Evolutionary conservation across 176 grass and related monocot genomes (phyloP), one percentile per base, ranked within the genome.

Genomic region (Triticum turgidum): DNA sequence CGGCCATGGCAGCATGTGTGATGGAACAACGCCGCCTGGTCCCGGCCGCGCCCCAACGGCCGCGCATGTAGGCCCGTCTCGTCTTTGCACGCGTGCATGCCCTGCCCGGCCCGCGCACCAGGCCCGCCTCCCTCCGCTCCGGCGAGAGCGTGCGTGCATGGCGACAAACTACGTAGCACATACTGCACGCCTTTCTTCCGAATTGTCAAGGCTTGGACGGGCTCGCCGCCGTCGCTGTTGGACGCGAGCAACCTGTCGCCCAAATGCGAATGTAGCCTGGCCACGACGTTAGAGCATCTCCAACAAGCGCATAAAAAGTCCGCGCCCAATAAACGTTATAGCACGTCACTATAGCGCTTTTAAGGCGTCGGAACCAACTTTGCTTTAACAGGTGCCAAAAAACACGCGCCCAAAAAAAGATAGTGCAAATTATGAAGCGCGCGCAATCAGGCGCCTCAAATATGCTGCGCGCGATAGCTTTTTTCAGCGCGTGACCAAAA

Each of bases 31-130:
- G 3, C 61, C 30, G 3, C 62, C 33, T 61, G 86, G 81, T 41
- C 81, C 87, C 81, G n/a, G 11, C 25, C 6, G 52, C 33, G 42
- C 73, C 89, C 84, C 80, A 90, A 80, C 89, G 24, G 67, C 84
- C 58, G 66, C 44, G 5, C 89, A 90, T 0, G 74, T n/a, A 79
- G 89, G 66, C 65, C 88, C 87, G 20, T 1, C 59, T 37, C 68
- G 2, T 3, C 71, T 47, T 47, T 10, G 41, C 71, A 29, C 70
- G 39, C 70, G 21, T 47, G n/a, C 71, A 14, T 42, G 20, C 37
- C 6, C 20, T 14, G 38, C 27, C 64, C 44, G 44, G 42, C 42
- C 42, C 42, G 42, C 42, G 44, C 38, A 12, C 44, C 44, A 45
- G 3, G 44, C 12, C 44, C 11, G 44, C 44, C 44, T 44, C 41